Base-by-base conservation (phyloP, 306 rosid genomes). In the Fragaria vesca region DNA sequence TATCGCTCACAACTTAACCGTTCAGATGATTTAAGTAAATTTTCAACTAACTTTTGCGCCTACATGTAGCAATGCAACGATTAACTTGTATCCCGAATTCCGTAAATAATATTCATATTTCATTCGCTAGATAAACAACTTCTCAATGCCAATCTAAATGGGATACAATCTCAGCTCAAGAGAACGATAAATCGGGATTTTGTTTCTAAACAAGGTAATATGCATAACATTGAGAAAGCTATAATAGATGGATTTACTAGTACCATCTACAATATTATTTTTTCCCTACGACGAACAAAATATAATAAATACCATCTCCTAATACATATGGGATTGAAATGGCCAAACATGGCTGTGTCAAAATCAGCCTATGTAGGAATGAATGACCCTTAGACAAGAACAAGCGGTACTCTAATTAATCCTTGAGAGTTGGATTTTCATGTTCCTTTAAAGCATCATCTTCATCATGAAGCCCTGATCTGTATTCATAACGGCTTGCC, bases 401-500 rank as follows among this genome's bases (percentile, higher is more conserved):
- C 46, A 20, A 40, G 47, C 34, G 5, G 45, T 28, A 7, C 75
- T 71, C 65, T 54, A 32, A 21, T 74, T 61, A 45, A 28, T 74
- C 62, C 6, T 74, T 24, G 15, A 21, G 57, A 32, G 11, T 42
- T 43, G n/a, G 28, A 16, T 74, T n/a, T 26, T 60, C 30, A 60
- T 43, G 30, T 40, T 58, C 72, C 42, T 57, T 62, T 75, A 58
- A 82, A 38, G 68, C 58, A 28, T 75, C 73, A 18, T 73, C 68
- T 32, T 62, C 40, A 62, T 65, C 69, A 16, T 34, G 46, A 65
- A 40, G 38, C 48, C 73, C 62, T 16, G 85, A 55, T 82, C 81
- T 87, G 50, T 90, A 92, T 26, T 86, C 75, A 77, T 87, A 88
- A 61, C 86, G 81, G 81, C 61, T 79, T n/a, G 91, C 88, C 95